These are phyloP conservation scores for Eutrema japonicum DNA, from an alignment of 345 rosid species.

Conservation along the genomic window DNA sequence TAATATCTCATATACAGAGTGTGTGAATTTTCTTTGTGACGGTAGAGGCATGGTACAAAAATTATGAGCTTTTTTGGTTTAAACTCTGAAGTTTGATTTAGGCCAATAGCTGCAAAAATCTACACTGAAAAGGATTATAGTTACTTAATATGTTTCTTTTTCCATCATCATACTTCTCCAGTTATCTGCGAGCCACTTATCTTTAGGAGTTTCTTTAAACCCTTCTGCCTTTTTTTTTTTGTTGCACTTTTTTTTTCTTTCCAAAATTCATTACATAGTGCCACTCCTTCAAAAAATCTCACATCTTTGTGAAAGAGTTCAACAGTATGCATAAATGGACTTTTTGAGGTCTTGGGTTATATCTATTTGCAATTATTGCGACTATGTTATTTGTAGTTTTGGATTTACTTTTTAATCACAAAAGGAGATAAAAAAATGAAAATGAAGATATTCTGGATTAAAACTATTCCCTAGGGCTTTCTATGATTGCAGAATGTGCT, in stretches of 20 bases:
- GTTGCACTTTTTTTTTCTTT: not conserved
- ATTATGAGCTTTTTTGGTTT: constrained; percentile 7
- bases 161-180: not conserved
- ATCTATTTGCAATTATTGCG: not conserved
- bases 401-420: not conserved
- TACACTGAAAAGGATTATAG: not conserved
- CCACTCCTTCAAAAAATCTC: not conserved
- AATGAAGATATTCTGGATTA: not conserved
- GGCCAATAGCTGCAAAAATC: not conserved
- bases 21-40: not conserved
- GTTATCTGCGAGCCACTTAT: not conserved
- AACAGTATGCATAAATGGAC: not conserved
- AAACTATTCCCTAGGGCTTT: not conserved
- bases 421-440: not conserved
- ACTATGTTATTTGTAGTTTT: constrained; percentile 4
- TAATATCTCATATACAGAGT: not conserved
- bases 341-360: constrained; percentile 12
- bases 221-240: not conserved
- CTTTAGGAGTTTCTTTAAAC: constrained; percentile 13
- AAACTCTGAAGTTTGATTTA: constrained; percentile 1
- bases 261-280: not conserved
- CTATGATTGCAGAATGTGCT: constrained; percentile 8
- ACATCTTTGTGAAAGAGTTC: not conserved
- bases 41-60: not conserved
- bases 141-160: not conserved